phyloP scores from a whole-genome alignment of 129 eudicot genomes.

The Pseudognaphalium luteoalbum region DNA sequence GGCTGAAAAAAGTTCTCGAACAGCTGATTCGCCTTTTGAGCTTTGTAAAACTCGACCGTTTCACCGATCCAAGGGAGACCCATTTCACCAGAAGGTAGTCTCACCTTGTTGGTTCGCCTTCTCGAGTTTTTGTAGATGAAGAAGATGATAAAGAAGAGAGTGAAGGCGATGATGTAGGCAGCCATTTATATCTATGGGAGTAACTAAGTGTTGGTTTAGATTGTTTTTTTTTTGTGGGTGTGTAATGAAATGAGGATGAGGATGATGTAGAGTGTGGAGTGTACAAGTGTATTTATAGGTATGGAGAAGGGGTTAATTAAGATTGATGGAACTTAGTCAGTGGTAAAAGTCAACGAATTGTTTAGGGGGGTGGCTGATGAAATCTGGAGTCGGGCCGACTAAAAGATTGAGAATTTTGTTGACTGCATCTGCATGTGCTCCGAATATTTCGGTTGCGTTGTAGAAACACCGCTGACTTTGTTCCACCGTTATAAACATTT shows the following conservation, averaged over 20 bases:
- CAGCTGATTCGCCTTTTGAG: conserved; percentile 55
- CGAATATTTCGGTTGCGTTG: too few relatives aligned
- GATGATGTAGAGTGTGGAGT: background rate
- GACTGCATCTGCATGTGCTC: too few relatives aligned
- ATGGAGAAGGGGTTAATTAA: conserved; percentile 9
- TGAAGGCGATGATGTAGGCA: conserved; percentile 2
- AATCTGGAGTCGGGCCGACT: conserved; percentile 32
- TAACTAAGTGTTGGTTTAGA: background rate
- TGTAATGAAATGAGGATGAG: background rate
- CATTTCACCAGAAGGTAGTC: conserved; percentile 61
- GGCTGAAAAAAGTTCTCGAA: conserved; percentile 64
- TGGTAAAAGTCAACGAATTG: conserved; percentile 20
- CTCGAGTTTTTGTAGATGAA: conserved; percentile 19
- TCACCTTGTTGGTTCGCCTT: conserved; percentile 25
- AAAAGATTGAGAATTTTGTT: background rate
- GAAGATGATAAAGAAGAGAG: conserved; percentile 21
- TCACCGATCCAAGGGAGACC: conserved; percentile 89
- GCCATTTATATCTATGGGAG: conserved; percentile 17
- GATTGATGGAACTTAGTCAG: conserved; percentile 19
- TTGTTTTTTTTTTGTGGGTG: background rate
- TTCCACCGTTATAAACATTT: too few relatives aligned
- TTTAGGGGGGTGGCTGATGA: conserved; percentile 28
- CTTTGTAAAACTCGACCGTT: conserved; percentile 66
- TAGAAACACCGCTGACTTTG: too few relatives aligned
- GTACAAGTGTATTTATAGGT: background rate